Conservation (phyloP, 1,284 basidiomycete species). For the Exobasidium cylindrosporum region DNA sequence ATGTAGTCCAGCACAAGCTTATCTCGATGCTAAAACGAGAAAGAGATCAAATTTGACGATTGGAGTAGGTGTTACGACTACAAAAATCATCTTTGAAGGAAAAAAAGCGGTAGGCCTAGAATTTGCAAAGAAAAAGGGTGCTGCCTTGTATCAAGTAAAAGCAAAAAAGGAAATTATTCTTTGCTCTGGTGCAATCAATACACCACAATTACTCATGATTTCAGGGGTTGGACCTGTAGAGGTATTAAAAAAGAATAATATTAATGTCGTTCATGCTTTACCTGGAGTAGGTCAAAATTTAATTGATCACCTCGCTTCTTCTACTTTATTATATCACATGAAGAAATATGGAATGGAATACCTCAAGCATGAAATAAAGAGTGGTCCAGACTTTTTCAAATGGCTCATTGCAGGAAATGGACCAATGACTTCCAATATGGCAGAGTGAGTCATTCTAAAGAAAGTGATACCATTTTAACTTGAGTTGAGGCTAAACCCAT, state of each 20-base stretch:
- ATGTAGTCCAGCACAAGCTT: not conserved
- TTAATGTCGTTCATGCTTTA: not conserved
- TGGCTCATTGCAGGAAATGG: not conserved
- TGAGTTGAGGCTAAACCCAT: not conserved
- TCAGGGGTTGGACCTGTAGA: conserved; percentile 5
- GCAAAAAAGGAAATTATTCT: conserved; percentile 2
- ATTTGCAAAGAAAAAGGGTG: not conserved
- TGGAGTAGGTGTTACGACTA: not conserved
- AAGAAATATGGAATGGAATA: not conserved
- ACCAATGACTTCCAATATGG: not conserved
- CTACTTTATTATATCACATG: not conserved
- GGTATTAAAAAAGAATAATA: not conserved
- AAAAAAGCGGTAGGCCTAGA: conserved; percentile 3
- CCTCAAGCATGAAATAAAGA: not conserved
- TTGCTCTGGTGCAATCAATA: conserved; percentile 6
- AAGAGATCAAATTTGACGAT: conserved; percentile 6
- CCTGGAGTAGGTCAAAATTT: conserved; percentile 1
- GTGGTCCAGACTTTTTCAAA: not conserved
- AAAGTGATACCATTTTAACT: no score
- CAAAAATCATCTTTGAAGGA: not conserved
- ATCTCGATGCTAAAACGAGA: not conserved
- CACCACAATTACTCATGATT: conserved; percentile 12
- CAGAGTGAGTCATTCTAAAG: no score
- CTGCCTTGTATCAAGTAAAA: no score
- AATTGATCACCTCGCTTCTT: not conserved